Conservation (phyloP, 805 yeast genomes). For the Henningerozyma blattae region DNA sequence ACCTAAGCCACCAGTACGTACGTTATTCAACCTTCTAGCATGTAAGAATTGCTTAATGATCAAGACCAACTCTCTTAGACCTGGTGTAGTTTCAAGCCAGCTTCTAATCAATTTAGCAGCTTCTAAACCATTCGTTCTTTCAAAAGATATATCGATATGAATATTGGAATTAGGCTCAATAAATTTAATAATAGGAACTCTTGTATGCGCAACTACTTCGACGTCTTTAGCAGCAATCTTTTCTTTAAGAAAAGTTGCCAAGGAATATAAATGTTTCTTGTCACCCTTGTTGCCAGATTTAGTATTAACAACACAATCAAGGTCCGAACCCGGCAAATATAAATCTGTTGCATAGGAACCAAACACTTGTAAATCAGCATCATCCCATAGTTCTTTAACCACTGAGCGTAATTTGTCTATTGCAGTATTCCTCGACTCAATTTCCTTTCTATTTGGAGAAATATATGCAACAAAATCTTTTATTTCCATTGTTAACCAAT, state of each 20-base stretch:
- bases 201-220: constrained; percentile 79
- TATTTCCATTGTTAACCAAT: constrained; percentile 81
- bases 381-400: constrained; percentile 55
- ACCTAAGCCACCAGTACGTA: constrained; percentile 88
- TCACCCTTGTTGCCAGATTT: constrained; percentile 43
- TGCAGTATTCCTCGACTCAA: constrained; percentile 49
- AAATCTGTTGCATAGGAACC: constrained; percentile 93
- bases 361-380: constrained; percentile 71
- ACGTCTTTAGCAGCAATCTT: constrained; percentile 54
- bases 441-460: constrained; percentile 72
- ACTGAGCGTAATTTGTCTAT: constrained; percentile 48
- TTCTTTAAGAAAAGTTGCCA: constrained; percentile 57
- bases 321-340: constrained; percentile 92
- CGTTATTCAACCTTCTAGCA: constrained; percentile 69
- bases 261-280: constrained; percentile 53
- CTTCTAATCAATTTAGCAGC: constrained; percentile 68
- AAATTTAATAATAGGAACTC: constrained; percentile 90
- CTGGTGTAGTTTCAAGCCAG: constrained; percentile 68
- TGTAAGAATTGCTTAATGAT: constrained; percentile 77
- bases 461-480: constrained; percentile 74
- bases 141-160: constrained; percentile 85
- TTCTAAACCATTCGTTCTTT: constrained; percentile 65
- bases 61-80: constrained; percentile 69
- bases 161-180: constrained; percentile 59
- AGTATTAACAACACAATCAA: constrained; percentile 80